Base-by-base conservation (phyloP, 73 alveolate species). In the Paramecium sonneborni region DNA sequence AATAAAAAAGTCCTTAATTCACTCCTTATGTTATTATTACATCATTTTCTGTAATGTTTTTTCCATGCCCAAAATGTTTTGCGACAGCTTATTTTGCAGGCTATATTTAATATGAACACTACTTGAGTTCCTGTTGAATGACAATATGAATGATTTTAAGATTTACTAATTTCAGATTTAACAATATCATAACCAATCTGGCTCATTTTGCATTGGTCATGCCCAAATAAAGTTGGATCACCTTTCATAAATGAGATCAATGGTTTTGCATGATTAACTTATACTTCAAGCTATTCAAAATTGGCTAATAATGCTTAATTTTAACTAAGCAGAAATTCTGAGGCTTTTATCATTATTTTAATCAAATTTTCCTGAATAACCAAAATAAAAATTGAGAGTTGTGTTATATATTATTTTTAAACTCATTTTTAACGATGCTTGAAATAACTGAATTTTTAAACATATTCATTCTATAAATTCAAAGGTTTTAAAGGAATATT, bases 21-120 rank as follows among this genome's bases (percentile, higher is more conserved):
- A 96, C 97, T 6, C 99, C 99, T 37, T 88, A 67, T 11, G 96
- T 79, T 23, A 96, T 74, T 8, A 96, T 88, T 10, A 96, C 97
- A 44, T 96, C 96, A 57, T 94, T 92, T 14, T 82, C 94, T 14
- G 95, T 86, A 68, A 96, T 85, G 9, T 89, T 26, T 35, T 67
- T 76, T 15, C 69, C 70, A 28, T 38, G 46, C 5, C 58, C 32
- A 37, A 52, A 88, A 23, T 87, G 67, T 38, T 82, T 85, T 18
- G 91, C 93, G 10, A 93, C 43, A 18, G 92, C 62, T 30, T 39
- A 23, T 86, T 92, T 70, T 11, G 94, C 92, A 62, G 18, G 55
- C 90, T 79, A 79, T 10, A 41, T 14, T 38, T 43, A 72, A 21
- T 10, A 41, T 41, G 20, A 37, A 21, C 21, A 43, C 8, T 43